Conservation (phyloP, 495 filamentous ascomycete species). For the Penicillium ucsense region DNA sequence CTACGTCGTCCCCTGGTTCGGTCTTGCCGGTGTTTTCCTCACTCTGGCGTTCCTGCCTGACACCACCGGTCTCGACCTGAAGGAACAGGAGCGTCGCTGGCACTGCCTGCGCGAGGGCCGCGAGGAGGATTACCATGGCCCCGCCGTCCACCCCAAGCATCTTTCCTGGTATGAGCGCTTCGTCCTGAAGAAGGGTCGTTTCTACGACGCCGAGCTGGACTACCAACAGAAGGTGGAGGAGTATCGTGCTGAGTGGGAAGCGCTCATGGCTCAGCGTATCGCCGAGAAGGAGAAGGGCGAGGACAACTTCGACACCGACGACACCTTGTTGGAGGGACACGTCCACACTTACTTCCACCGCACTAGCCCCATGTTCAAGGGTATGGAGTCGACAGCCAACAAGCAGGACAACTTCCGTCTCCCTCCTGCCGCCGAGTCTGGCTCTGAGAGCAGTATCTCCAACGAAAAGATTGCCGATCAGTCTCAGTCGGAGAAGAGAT, state of each 20-base stretch:
- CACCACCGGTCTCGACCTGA: slow-evolving; percentile 85
- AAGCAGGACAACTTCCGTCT: slow-evolving; percentile 31
- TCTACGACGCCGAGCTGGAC: slow-evolving; percentile 71
- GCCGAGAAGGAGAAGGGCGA: slow-evolving; percentile 37
- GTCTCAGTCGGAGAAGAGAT: neutral
- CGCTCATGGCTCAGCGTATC: slow-evolving; percentile 36
- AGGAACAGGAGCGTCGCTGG: slow-evolving; percentile 90
- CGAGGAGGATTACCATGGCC: slow-evolving; percentile 73
- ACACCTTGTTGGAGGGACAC: slow-evolving; percentile 33
- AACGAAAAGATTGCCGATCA: slow-evolving; percentile 3
- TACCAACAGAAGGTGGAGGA: slow-evolving; percentile 71
- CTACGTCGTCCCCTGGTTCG: slow-evolving; percentile 87
- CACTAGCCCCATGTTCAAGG: slow-evolving; percentile 42
- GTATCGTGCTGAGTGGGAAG: slow-evolving; percentile 59
- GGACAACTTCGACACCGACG: slow-evolving; percentile 28
- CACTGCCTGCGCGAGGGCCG: slow-evolving; percentile 64
- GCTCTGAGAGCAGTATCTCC: slow-evolving; percentile 3
- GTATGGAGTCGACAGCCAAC: slow-evolving; percentile 22
- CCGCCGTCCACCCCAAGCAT: slow-evolving; percentile 79
- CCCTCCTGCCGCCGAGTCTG: slow-evolving; percentile 31
- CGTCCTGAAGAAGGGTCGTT: slow-evolving; percentile 52
- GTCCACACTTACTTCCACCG: slow-evolving; percentile 42
- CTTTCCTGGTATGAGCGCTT: slow-evolving; percentile 73
- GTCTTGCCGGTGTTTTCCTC: slow-evolving; percentile 66
- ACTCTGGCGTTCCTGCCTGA: slow-evolving; percentile 79